Percentiles rank a stretch among this genome's conserved stretches.
Conservation (phyloP, 2,329 filamentous ascomycete genomes). For the Stagonosporopsis rhizophila region DNA sequence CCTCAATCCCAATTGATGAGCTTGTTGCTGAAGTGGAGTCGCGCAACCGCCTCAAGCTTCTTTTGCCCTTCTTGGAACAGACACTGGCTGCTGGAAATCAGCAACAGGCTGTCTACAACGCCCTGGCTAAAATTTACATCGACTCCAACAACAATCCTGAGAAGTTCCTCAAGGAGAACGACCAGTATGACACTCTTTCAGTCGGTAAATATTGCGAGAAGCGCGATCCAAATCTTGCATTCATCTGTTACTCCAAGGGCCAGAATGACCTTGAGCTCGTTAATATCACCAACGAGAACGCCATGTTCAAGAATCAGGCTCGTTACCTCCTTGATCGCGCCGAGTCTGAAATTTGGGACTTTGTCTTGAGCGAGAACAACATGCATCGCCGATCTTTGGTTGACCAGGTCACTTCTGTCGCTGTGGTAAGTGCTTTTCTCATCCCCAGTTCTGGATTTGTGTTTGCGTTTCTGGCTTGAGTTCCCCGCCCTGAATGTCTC, state of each 20-base stretch:
- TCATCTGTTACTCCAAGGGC: conserved; percentile 94
- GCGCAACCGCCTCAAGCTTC: conserved; percentile 91
- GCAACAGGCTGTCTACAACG: conserved; percentile 96
- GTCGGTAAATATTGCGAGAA: conserved; percentile 99
- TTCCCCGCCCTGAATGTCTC: neutral
- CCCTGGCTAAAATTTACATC: conserved; percentile 98
- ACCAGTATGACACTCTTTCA: conserved; percentile 88
- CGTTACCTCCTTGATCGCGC: conserved; percentile 91
- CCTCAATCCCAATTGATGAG: conserved; percentile 90
- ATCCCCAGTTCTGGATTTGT: neutral
- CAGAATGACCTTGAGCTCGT: conserved; percentile 97
- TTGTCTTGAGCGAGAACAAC: conserved; percentile 95
- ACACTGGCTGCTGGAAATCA: conserved; percentile 89
- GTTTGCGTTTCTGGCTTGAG: too few species aligned
- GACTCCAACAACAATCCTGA: conserved; percentile 98
- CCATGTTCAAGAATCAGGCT: conserved; percentile 99
- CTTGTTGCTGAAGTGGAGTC: conserved; percentile 94
- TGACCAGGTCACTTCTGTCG: conserved; percentile 94
- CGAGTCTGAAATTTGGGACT: conserved; percentile 90
- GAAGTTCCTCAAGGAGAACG: conserved; percentile 96
- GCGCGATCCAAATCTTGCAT: conserved; percentile 93
- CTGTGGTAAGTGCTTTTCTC: conserved; percentile 61
- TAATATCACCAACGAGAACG: conserved; percentile 97
- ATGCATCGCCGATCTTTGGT: conserved; percentile 91
- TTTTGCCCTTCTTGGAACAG: conserved; percentile 93